Evolutionary conservation across 148 eudicot species (phyloP).

Genomic region (Camellia lanceoleosa): DNA sequence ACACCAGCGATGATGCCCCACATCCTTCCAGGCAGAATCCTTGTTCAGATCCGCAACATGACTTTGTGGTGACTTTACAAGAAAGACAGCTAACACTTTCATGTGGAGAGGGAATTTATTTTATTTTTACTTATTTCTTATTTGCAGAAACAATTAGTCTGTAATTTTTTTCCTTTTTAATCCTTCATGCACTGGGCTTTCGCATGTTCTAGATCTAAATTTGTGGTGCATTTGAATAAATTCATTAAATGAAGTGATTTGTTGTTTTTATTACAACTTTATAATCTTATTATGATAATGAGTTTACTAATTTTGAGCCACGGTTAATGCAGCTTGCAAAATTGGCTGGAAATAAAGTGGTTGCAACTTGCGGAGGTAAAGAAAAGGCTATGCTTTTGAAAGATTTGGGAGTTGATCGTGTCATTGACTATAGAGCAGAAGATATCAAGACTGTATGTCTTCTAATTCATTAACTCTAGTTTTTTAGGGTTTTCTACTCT

Average conservation of each 20-base stretch:
- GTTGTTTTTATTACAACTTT: not conserved
- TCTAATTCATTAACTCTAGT: not conserved
- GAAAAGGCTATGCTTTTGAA: slow-evolving; percentile 73
- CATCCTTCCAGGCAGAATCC: slow-evolving; percentile 8
- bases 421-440: slow-evolving; percentile 84
- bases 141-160: not conserved
- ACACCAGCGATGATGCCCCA: not conserved
- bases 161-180: not conserved
- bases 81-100: not conserved
- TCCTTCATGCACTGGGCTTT: not conserved
- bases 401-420: slow-evolving; percentile 85
- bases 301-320: slow-evolving; percentile 5
- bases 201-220: not conserved
- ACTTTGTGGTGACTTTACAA: not conserved
- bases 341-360: slow-evolving; percentile 86
- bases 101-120: not conserved
- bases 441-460: slow-evolving; percentile 62
- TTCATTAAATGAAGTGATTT: no score
- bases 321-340: slow-evolving; percentile 73
- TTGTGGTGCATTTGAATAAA: not conserved
- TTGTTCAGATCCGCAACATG: not conserved
- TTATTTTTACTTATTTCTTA: not conserved
- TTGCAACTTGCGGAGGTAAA: slow-evolving; percentile 95
- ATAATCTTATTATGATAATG: not conserved
- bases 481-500: not conserved